Base-by-base conservation (phyloP, 352 stramenopile genomes). In the Pilasporangium apinafurcum region DNA sequence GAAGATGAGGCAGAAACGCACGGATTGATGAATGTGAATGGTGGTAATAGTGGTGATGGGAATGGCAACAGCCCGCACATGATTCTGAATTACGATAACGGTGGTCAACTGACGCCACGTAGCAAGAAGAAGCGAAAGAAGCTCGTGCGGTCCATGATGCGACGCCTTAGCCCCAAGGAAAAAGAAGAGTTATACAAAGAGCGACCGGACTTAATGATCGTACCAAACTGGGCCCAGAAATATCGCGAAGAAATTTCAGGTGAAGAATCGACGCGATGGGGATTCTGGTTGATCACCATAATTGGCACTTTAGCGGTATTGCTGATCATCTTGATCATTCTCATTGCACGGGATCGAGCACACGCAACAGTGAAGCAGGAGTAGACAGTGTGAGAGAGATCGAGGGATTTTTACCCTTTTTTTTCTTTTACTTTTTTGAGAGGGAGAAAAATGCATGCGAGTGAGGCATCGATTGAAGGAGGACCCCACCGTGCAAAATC, bases 161-260 rank as follows among this genome's bases (percentile, higher is more conserved):
- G 82, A 30, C 68, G 82, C 20, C 62, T 93, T 24, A 92, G 68
- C 7, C 74, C 82, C 4, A 71, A 56, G 17, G 82, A 93, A 50
- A 93, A 93, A 46, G 82, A 93, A 55, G 82, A 87, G 52, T 59
- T 93, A 22, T 93, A 93, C 37, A 49, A 65, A 25, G 63, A 86
- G 58, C 79, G 82, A 24, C 82, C 82, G 17, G 82, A 93, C 30
- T 45, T 93, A 42, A 88, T 87, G 77, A 93, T 93, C 57, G 65
- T 91, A 36, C 82, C 82, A 3, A 93, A 93, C 41, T 93, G 82
- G 82, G 82, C 82, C 6, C 79, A 92, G 38, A 93, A 93, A 47
- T 93, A 93, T 42, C 78, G 82, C 25, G 78, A 93, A 54, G 82
- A 90, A 44, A 67, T 93, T 37, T 66, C 72, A 21, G 79, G 80